Conservation (phyloP, 176 grass and related monocot genomes). For the Metroxylon sagu region DNA sequence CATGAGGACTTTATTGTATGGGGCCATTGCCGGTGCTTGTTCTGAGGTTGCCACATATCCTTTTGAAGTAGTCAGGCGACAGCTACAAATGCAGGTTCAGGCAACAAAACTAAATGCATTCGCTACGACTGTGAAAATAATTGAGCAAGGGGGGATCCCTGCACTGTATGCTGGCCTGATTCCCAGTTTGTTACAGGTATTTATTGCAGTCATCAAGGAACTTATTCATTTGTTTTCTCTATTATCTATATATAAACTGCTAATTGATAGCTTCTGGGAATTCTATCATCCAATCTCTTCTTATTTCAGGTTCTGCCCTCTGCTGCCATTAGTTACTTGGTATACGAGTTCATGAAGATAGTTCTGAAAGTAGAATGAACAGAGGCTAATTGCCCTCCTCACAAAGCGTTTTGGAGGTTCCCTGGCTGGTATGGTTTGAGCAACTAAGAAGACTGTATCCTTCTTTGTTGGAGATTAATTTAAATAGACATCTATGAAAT, state of each 20-base stretch:
- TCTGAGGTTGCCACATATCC: constrained; percentile 89
- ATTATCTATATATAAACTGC: too few relatives aligned
- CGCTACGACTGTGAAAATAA: constrained; percentile 79
- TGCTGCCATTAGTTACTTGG: constrained; percentile 91
- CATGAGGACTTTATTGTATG: constrained; percentile 80
- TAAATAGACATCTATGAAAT: too few relatives aligned
- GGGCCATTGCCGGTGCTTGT: constrained; percentile 83
- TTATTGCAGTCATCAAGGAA: background rate
- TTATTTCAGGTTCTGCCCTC: constrained; percentile 71
- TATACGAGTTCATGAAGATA: constrained; percentile 99
- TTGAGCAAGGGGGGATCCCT: constrained; percentile 86
- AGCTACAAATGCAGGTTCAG: constrained; percentile 87
- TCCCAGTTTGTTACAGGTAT: constrained; percentile 95
- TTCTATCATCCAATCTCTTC: constrained; percentile 8
- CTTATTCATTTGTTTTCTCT: too few relatives aligned
- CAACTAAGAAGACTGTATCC: too few relatives aligned
- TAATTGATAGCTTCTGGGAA: too few relatives aligned
- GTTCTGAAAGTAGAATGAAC: constrained; percentile 89
- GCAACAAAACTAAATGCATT: constrained; percentile 79
- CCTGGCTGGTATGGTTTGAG: background rate
- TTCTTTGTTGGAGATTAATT: too few relatives aligned
- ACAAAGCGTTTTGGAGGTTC: background rate
- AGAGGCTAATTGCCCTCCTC: background rate
- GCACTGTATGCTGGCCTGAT: constrained; percentile 94
- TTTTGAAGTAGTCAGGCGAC: constrained; percentile 90